Base-by-base conservation (phyloP, 345 rosid genomes). In the Populus alba region DNA sequence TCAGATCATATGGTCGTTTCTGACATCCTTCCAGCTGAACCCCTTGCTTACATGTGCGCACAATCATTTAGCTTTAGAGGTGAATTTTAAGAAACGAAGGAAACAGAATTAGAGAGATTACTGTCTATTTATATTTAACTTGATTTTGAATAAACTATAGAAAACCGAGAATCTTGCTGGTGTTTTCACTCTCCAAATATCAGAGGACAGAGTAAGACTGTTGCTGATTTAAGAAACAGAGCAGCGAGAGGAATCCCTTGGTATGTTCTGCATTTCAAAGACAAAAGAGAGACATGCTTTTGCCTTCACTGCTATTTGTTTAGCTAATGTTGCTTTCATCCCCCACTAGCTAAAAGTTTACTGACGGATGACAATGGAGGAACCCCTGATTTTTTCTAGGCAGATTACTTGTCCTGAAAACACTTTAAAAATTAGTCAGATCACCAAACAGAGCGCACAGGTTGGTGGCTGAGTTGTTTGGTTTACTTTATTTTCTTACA, bases 311-410 rank as follows among this genome's bases (percentile, higher is more conserved):
- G 33, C 37, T 41, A 27, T 81, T 29, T 45, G 25, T 45, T 61
- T 25, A 49, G 81, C 72, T 31, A 20, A 62, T 35, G 83, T 80
- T 73, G 76, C 81, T 86, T 81, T 83, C 88, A 83, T 29, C 72
- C 31, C 66, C 83, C 80, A 80, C 81, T 77, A 55, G 51, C 38
- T 51, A 81, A 79, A 73, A 43, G 29, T 69, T 20, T 53, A 77
- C 77, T 43, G 53, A 1, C 63, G 1, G 23, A 57, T n/a, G 27
- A 57, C 63, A 57, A 57, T 3, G 27, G 3, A 57, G 62, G 22
- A 55, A 57, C 62, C 27, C 62, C 27, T 7, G 62, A 20, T 22
- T 57, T n/a, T 57, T 57, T n/a, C 13, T 1, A 9, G 62, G 27
- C 1, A 57, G 9, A 55, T 57, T n/a, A 22, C 62, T 57, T 23